phyloP scores from a whole-genome alignment of 495 filamentous ascomycete species.

The Aspergillus avenaceus region DNA sequence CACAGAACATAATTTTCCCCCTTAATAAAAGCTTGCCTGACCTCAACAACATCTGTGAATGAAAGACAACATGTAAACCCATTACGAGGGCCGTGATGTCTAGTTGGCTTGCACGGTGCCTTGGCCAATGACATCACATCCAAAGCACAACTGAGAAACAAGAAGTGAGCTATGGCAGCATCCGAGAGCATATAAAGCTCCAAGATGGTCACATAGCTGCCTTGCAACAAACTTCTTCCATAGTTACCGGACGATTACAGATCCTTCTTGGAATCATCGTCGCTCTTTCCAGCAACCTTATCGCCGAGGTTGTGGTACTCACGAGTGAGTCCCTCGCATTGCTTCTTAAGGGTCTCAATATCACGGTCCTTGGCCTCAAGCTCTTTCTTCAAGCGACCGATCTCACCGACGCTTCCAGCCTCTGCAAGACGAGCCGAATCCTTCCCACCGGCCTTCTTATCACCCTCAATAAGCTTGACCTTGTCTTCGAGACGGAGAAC shows the following conservation, averaged over 20 bases:
- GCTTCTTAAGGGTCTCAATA: conserved; percentile 79
- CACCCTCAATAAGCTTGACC: conserved; percentile 79
- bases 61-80: background rate
- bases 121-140: background rate
- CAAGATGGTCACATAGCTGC: too few relatives aligned
- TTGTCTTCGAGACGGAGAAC: conserved; percentile 89
- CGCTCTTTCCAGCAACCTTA: conserved; percentile 58
- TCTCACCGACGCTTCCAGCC: conserved; percentile 70
- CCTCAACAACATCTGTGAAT: background rate
- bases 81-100: background rate
- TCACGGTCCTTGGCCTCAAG: conserved; percentile 68
- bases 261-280: conserved; percentile 62
- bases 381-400: conserved; percentile 67
- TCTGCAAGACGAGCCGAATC: conserved; percentile 57
- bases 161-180: too few relatives aligned
- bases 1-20: background rate
- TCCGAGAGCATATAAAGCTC: too few relatives aligned
- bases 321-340: conserved; percentile 65
- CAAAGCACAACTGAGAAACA: background rate
- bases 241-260: too few relatives aligned
- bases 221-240: too few relatives aligned
- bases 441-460: conserved; percentile 70
- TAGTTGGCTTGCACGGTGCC: background rate
- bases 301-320: conserved; percentile 84
- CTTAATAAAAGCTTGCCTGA: background rate